These are phyloP conservation scores for Chaetomiaceae sp. DNA, from an alignment of 2,329 filamentous ascomycete genomes.

Conservation along the genomic window DNA sequence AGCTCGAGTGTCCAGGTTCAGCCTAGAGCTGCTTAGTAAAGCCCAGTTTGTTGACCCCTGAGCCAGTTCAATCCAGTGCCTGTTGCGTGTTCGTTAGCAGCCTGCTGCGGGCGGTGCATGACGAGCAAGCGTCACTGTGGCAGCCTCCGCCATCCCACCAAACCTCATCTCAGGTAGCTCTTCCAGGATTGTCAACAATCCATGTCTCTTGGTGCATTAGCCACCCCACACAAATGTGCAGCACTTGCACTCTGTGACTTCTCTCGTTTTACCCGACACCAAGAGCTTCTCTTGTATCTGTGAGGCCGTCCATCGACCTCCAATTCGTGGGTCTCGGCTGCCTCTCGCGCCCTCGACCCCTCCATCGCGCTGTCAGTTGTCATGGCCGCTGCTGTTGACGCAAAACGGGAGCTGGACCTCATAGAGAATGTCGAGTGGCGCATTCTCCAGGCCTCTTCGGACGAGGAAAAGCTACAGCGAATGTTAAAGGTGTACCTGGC, in stretches of 20 bases:
- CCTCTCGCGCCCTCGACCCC: not conserved
- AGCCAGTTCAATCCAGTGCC: not conserved
- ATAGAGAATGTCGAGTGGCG: constrained; percentile 80
- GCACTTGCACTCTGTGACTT: too few species aligned
- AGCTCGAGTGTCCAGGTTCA: too few species aligned
- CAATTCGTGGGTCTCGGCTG: not conserved
- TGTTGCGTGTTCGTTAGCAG: constrained; percentile 6
- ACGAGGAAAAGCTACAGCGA: constrained; percentile 74
- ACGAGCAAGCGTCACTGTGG: constrained; percentile 4
- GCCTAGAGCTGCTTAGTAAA: too few species aligned
- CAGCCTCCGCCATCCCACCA: not conserved
- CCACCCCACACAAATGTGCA: too few species aligned
- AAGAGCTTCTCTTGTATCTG: too few species aligned
- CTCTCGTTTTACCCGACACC: too few species aligned
- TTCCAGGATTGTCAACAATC: not conserved
- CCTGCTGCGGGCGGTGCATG: constrained; percentile 5
- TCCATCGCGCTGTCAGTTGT: too few species aligned
- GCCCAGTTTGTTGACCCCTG: not conserved
- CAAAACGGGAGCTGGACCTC: constrained; percentile 71
- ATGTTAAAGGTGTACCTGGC: constrained; percentile 73
- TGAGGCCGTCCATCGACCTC: too few species aligned
- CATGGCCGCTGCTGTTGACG: constrained; percentile 38
- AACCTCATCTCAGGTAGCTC: not conserved
- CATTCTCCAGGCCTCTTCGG: constrained; percentile 71
- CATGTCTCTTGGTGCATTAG: too few species aligned